Conservation (phyloP, 2,329 filamentous ascomycete species). For the Apiospora phragmitis region DNA sequence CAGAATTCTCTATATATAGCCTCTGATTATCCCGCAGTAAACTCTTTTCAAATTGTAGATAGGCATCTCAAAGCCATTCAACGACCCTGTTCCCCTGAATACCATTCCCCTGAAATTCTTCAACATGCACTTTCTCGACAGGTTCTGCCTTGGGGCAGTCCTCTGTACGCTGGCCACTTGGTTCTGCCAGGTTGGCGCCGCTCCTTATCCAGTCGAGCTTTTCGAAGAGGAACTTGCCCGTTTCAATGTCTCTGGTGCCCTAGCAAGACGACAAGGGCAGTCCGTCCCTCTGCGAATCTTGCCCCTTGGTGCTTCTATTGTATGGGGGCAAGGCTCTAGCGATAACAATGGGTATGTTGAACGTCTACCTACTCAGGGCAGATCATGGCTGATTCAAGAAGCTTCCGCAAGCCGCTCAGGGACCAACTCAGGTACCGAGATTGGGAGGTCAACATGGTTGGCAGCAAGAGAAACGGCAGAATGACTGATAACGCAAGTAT, state of each 20-base stretch:
- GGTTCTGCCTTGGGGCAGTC: background rate
- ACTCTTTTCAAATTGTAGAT: background rate
- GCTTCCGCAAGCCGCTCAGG: conserved; percentile 23
- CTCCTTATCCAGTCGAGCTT: background rate
- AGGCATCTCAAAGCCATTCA: background rate
- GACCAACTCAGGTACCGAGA: conserved; percentile 23
- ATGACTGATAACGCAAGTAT: conserved; percentile 28
- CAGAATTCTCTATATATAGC: background rate
- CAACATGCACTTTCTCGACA: background rate
- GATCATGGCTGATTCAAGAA: background rate
- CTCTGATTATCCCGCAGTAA: no score
- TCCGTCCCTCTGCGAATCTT: conserved; percentile 10
- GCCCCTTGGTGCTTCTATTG: conserved; percentile 15
- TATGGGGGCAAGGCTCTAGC: conserved; percentile 18
- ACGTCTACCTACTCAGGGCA: background rate
- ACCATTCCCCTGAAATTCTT: background rate
- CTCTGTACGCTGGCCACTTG: background rate
- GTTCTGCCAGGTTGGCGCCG: background rate
- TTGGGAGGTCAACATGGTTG: conserved; percentile 30
- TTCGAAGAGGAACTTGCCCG: background rate
- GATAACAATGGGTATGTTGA: conserved; percentile 43
- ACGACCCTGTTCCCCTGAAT: no score
- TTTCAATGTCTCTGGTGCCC: background rate
- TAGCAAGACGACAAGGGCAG: background rate
- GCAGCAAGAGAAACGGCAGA: conserved; percentile 19